Percentiles rank a stretch among this genome's conserved stretches.
Conservation (phyloP, 805 yeast genomes). For the Yueomyces sinensis region DNA sequence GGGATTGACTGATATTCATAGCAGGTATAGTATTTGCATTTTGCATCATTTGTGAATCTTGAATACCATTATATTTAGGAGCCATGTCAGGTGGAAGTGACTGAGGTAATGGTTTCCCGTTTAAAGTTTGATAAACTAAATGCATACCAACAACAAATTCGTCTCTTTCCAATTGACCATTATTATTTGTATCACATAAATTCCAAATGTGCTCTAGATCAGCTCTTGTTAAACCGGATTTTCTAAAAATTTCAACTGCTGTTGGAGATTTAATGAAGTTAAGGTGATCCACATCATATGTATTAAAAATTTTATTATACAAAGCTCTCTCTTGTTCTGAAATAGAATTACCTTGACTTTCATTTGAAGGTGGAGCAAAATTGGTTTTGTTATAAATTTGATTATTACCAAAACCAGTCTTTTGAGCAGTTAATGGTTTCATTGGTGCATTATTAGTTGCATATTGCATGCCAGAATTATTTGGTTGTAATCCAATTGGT, state of each 20-base stretch:
- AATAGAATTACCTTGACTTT: slow-evolving; percentile 46
- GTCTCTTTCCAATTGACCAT: slow-evolving; percentile 75
- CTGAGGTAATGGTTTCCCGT: slow-evolving; percentile 76
- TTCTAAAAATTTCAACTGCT: slow-evolving; percentile 78
- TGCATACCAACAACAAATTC: slow-evolving; percentile 98
- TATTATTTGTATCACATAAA: slow-evolving; percentile 67
- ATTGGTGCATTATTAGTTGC: slow-evolving; percentile 7
- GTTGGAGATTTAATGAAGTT: slow-evolving; percentile 71
- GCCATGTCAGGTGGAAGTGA: slow-evolving; percentile 77
- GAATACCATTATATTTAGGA: slow-evolving; percentile 70
- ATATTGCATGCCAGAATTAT: neutral
- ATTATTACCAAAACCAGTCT: slow-evolving; percentile 33
- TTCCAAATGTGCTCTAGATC: slow-evolving; percentile 90
- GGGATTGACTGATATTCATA: no score
- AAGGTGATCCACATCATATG: slow-evolving; percentile 60
- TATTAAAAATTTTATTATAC: slow-evolving; percentile 76
- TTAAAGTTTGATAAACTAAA: slow-evolving; percentile 77
- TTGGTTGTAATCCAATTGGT: neutral
- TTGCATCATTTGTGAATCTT: slow-evolving; percentile 32
- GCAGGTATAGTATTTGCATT: no score
- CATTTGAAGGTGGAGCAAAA: slow-evolving; percentile 19
- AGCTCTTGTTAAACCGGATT: slow-evolving; percentile 75
- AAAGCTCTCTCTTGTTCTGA: slow-evolving; percentile 77
- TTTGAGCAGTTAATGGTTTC: slow-evolving; percentile 28
- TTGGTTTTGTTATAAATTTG: slow-evolving; percentile 26